Base-by-base conservation (phyloP, 768 basidiomycete species). In the Pulveroboletus sp. region DNA sequence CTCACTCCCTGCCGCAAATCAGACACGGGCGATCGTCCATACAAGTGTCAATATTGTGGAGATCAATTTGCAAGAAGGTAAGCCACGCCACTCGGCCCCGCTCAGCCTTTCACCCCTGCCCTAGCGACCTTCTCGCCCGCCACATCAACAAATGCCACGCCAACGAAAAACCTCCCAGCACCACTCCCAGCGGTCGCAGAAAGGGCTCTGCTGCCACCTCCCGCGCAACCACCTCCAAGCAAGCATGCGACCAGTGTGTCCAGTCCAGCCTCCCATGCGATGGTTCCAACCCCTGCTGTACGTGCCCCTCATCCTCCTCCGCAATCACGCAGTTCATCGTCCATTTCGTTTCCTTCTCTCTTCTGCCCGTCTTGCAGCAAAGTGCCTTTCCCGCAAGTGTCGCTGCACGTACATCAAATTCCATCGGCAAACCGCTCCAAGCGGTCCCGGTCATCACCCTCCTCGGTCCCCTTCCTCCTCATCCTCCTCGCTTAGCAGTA, bases 11-110 rank as follows among this genome's bases (percentile, higher is more conserved):
- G 26, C 3, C 36, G 35, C 46, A 45, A 35, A 13, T 17, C 71
- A 91, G 89, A 93, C 69, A 92, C 89, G 35, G 89, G 89, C 50
- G 89, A 92, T 74, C 76, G 90, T 39, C 90, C 90, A 8, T 93
- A 93, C 76, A 89, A 89, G 62, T 93, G 90, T 59, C 83, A 84
- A 61, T 79, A 83, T 56, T 93, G 90, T 67, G 89, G 89, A 33
- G 90, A 93, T 72, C 89, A 91, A 70, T 93, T 93, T 63, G 90
- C 90, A 2, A 70, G 90, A 63, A 90, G 89, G 89, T 86, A 40
- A 10, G 66, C 42, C 47, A 45, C 24, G 44, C 45, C 51, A 44
- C 38, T 30, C 48, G 21, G 39, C 45, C 47, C 40, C 2, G 6
- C 15, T n/a, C 15, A 31, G 21, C 54, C 26, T 48, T 49, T 50